Evolutionary conservation across 352 stramenopile species (phyloP), one percentile per base, ranked within the genome.

Genomic region (Globisporangium splendens): DNA sequence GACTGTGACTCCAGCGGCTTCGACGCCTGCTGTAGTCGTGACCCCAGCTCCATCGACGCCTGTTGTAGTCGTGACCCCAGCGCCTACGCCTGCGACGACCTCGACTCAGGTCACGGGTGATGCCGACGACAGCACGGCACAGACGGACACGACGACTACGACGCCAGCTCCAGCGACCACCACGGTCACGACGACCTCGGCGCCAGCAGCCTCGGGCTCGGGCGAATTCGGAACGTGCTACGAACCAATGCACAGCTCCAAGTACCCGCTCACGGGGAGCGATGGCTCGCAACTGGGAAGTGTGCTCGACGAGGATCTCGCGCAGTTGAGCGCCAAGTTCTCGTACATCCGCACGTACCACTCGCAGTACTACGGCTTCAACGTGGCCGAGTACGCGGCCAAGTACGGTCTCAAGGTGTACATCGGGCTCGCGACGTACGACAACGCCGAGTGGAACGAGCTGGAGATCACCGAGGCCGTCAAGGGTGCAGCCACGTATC

Each of bases 301-400:
- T 33, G 61, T 65, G 4, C 69, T 83, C 22, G 72, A 84, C 39
- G 51, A 65, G 8, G 76, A 89, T 59, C 74, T 88, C 33, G 43
- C 39, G 8, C 64, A 79, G 38, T 73, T 86, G 42, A 65, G 61
- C 24, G 31, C 76, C 54, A 63, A 72, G 28, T 78, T 86, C 62
- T 78, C 67, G 2, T 68, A 79, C 44, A 72, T 85, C 51, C 77
- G 75, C 44, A 89, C 77, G 21, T 89, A 80, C 63, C 76, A 88
- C 65, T 73, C 79, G 54, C 67, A 78, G 51, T 81, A 75, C 49
- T 82, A 68, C 41, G 74, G 71, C 41, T 75, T 83, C 33, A 59
- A 69, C 39, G 61, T 85, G 3, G 67, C 76, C 20, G 59, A 72
- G 44, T 79, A 77, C 53, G 75, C 75, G 0, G 62, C 58, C 21